These are phyloP conservation scores for Musa troglodytarum DNA, from an alignment of 176 grass and related monocot species.

Conservation along the genomic window DNA sequence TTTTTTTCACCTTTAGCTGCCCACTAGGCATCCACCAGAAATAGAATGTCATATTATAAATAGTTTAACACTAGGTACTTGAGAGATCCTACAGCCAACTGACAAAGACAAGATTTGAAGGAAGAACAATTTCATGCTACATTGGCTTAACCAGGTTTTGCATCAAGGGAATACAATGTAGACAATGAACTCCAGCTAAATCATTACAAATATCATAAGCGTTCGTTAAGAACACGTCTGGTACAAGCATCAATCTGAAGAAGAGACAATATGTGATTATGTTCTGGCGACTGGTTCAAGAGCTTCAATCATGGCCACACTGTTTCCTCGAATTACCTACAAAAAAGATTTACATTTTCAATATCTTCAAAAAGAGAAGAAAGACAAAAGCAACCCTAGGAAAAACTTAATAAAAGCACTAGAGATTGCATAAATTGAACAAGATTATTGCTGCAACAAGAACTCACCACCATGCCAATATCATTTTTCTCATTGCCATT, in stretches of 20 bases:
- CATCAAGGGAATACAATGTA: too few relatives aligned
- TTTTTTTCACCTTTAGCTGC: too few relatives aligned
- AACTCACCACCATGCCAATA: conserved; percentile 88
- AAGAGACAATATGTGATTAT: conserved; percentile 4
- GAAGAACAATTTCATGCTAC: too few relatives aligned
- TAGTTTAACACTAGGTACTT: too few relatives aligned
- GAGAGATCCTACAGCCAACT: too few relatives aligned
- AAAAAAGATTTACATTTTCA: background rate
- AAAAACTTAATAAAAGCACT: background rate
- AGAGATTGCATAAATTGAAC: background rate
- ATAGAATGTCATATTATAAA: too few relatives aligned
- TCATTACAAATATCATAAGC: background rate
- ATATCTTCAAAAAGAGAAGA: background rate
- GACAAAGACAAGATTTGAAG: too few relatives aligned
- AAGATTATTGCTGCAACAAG: conserved; percentile 2
- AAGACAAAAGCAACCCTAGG: background rate
- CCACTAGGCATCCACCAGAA: too few relatives aligned
- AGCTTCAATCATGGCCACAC: conserved; percentile 94
- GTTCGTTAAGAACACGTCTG: background rate
- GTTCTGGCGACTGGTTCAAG: conserved; percentile 62
- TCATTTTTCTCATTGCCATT: conserved; percentile 87
- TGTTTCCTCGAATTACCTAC: conserved; percentile 88
- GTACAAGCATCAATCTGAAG: background rate
- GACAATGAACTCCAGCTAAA: too few relatives aligned
- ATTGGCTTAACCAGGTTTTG: too few relatives aligned